Evolutionary conservation across 345 rosid genomes (phyloP), one percentile per base, ranked within the genome.

Genomic region (Cardamine resedifolia): DNA sequence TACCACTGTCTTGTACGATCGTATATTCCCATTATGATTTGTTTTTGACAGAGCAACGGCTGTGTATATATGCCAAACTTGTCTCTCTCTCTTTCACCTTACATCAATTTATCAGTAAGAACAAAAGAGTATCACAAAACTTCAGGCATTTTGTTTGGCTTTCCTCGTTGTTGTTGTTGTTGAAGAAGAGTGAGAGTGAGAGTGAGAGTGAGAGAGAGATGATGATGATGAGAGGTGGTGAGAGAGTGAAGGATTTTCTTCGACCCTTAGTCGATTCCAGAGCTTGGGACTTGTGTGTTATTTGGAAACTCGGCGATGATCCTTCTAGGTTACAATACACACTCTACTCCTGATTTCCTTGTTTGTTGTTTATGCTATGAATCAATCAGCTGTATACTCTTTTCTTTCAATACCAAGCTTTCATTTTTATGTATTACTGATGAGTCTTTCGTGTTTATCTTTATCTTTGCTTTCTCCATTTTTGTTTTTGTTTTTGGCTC

Each of bases 251-350:
- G 70, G 87, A 79, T 71, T 81, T 89, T 82, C 96, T 94, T 30
- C 85, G 96, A 74, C 96, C 92, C 21, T 75, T 89, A 19, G 91
- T 91, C 15, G 87, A 83, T 51, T 72, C 85, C 41, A 80, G 70
- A 52, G 79, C 60, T 23, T 94, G 98, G 97, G 98, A 91, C 58
- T 89, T 83, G 50, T 85, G 89, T 53, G 86, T 91, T 74, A 83
- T 87, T 49, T 94, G 98, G 97, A 87, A 88, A 79, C 78, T 91
- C 49, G n/a, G n/a, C n/a, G n/a, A n/a, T n/a, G n/a, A n/a, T n/a
- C n/a, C n/a, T n/a, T n/a, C n/a, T n/a, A n/a, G 89, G 88, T 5
- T 90, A 66, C 30, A 20, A 19, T 39, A 38, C 66, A 27, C 53
- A 68, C 60, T 58, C 45, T 7, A 2, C 12, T 41, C 31, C 16